Conservation (phyloP, 768 basidiomycete species). For the Suillus subluteus region DNA sequence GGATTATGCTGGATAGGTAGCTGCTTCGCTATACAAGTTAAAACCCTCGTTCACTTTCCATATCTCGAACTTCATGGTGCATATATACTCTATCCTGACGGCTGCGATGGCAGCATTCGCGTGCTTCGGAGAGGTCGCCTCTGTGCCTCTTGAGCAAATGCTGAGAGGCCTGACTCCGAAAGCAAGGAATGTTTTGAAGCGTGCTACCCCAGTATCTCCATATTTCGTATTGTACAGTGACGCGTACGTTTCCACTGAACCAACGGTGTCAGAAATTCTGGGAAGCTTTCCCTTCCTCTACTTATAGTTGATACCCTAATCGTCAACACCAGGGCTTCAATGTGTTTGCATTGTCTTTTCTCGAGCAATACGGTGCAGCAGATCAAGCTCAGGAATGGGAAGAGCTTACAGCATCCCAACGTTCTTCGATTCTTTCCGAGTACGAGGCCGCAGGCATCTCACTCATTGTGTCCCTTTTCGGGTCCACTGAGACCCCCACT, state of each 20-base stretch:
- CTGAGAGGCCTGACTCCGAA: slow-evolving; percentile 24
- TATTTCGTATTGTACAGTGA: slow-evolving; percentile 50
- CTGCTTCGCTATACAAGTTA: slow-evolving; percentile 1
- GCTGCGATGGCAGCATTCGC: slow-evolving; percentile 11
- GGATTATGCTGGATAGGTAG: background rate
- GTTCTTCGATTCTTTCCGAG: slow-evolving; percentile 45
- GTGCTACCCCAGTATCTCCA: slow-evolving; percentile 47
- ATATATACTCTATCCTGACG: slow-evolving; percentile 13
- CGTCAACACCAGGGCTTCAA: slow-evolving; percentile 21
- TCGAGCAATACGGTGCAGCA: slow-evolving; percentile 42
- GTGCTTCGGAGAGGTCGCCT: slow-evolving; percentile 16
- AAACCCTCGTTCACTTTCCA: background rate
- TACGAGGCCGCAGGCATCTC: slow-evolving; percentile 61
- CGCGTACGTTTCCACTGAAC: slow-evolving; percentile 46
- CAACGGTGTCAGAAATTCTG: slow-evolving; percentile 46
- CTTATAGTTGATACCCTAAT: slow-evolving; percentile 8
- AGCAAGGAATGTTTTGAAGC: slow-evolving; percentile 26
- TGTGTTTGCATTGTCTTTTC: slow-evolving; percentile 42
- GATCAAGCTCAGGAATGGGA: slow-evolving; percentile 53
- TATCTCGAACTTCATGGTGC: slow-evolving; percentile 18
- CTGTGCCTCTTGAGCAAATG: slow-evolving; percentile 26
- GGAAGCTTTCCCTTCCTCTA: slow-evolving; percentile 29
- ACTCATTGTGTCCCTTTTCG: slow-evolving; percentile 60
- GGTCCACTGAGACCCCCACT: slow-evolving; percentile 47
- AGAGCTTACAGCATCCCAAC: slow-evolving; percentile 39